phyloP scores from a whole-genome alignment of 2,329 filamentous ascomycete species.

The Sclerotinia minor region DNA sequence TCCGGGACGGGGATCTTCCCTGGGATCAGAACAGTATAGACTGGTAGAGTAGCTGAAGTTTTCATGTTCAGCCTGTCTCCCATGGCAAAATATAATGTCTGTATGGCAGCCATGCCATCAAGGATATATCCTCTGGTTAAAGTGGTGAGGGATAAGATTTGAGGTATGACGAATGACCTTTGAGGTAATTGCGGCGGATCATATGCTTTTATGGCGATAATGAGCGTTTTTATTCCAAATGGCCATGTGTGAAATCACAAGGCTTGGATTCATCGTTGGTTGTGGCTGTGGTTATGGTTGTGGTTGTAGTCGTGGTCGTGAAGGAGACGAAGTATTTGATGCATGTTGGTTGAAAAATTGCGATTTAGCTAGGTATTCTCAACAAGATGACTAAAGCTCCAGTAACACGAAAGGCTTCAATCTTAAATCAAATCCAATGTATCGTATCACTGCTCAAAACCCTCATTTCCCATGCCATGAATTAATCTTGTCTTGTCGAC shows the following conservation, averaged over 20 bases:
- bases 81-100: not conserved
- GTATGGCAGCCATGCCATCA: not conserved
- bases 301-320: not conserved
- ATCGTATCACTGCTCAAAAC: not conserved
- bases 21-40: constrained; percentile 12
- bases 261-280: not conserved
- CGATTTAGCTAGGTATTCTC: not conserved
- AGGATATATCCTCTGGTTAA: not conserved
- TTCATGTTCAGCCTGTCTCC: not conserved
- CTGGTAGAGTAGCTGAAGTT: not conserved
- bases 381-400: not conserved
- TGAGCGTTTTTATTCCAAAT: not conserved
- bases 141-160: not conserved
- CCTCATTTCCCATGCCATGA: not conserved
- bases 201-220: no score
- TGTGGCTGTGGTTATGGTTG: no score
- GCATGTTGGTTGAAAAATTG: no score
- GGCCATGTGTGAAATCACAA: not conserved
- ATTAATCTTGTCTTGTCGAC: not conserved
- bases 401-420: no score
- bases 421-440: not conserved
- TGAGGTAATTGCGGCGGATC: no score
- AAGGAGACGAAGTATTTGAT: no score
- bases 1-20: constrained; percentile 25
- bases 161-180: no score